phyloP scores from a whole-genome alignment of 768 basidiomycete genomes.

The Udeniomyces megalosporus region DNA sequence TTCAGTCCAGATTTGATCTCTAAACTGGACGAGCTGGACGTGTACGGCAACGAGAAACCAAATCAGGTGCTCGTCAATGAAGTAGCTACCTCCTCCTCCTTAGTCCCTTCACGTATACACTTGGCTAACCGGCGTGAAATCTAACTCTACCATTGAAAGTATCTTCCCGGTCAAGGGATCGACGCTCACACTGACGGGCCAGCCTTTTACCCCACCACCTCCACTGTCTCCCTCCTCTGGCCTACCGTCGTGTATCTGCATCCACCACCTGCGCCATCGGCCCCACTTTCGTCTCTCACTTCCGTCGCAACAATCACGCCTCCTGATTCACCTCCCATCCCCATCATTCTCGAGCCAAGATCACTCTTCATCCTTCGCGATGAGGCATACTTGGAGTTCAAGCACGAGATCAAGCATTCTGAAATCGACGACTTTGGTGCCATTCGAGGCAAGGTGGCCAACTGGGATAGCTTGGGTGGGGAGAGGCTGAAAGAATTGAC shows the following conservation, averaged over 20 bases:
- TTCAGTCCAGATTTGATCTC: constrained; percentile 58
- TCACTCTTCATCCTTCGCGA: constrained; percentile 63
- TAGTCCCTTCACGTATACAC: neutral
- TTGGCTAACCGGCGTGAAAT: neutral
- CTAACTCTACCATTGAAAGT: constrained; percentile 29
- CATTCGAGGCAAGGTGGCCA: constrained; percentile 36
- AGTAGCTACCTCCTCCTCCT: constrained; percentile 30
- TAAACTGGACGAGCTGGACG: constrained; percentile 49
- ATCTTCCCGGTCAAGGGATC: constrained; percentile 80
- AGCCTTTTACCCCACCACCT: constrained; percentile 69
- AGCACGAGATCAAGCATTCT: constrained; percentile 64
- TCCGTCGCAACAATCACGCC: neutral
- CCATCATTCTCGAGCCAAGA: constrained; percentile 65
- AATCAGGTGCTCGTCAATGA: constrained; percentile 88
- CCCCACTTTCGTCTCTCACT: constrained; percentile 20
- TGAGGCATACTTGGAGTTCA: constrained; percentile 49
- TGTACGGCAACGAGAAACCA: constrained; percentile 51
- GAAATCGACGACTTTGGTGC: constrained; percentile 34
- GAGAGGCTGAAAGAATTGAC: constrained; percentile 33
- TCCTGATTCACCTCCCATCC: constrained; percentile 30
- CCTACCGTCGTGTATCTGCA: constrained; percentile 75
- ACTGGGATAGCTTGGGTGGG: constrained; percentile 40
- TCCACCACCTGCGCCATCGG: constrained; percentile 24
- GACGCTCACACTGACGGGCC: constrained; percentile 92
- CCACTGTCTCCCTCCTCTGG: constrained; percentile 75